These are phyloP conservation scores for Alternaria gaisen DNA, from an alignment of 2,329 filamentous ascomycete species.

Conservation along the genomic window DNA sequence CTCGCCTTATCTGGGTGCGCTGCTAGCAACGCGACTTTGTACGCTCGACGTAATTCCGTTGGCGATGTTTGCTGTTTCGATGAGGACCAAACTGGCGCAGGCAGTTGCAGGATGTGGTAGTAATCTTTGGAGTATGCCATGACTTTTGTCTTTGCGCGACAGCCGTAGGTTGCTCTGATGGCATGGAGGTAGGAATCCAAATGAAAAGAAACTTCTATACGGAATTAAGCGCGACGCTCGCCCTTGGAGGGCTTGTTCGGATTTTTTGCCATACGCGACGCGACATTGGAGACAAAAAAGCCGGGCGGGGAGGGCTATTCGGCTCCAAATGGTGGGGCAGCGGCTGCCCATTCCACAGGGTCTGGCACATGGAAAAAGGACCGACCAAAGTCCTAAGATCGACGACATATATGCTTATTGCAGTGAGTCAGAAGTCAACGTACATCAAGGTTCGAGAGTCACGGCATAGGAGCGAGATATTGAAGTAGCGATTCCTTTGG, in stretches of 20 bases:
- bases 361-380: constrained; percentile 20
- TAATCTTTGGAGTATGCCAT: constrained; percentile 43
- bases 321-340: constrained; percentile 23
- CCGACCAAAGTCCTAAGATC: constrained; percentile 13
- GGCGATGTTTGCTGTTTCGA: constrained; percentile 6
- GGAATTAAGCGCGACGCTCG: background rate
- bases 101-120: constrained; percentile 40
- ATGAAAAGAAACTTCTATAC: background rate
- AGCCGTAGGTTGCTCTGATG: background rate
- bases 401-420: constrained; percentile 1
- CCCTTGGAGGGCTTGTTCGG: constrained; percentile 5
- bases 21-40: constrained; percentile 64
- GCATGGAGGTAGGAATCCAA: background rate
- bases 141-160: background rate
- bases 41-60: constrained; percentile 53
- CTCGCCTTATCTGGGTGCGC: constrained; percentile 67
- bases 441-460: background rate
- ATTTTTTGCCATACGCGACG: constrained; percentile 9
- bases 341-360: constrained; percentile 18
- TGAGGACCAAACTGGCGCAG: constrained; percentile 9
- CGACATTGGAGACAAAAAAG: constrained; percentile 18
- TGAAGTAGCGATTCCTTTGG: constrained; percentile 42
- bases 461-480: constrained; percentile 3
- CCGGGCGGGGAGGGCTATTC: constrained; percentile 15
- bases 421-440: background rate